Percentiles rank a stretch among this genome's conserved stretches.
Conservation (phyloP, 768 basidiomycete genomes). For the Peribolospora baueri region DNA sequence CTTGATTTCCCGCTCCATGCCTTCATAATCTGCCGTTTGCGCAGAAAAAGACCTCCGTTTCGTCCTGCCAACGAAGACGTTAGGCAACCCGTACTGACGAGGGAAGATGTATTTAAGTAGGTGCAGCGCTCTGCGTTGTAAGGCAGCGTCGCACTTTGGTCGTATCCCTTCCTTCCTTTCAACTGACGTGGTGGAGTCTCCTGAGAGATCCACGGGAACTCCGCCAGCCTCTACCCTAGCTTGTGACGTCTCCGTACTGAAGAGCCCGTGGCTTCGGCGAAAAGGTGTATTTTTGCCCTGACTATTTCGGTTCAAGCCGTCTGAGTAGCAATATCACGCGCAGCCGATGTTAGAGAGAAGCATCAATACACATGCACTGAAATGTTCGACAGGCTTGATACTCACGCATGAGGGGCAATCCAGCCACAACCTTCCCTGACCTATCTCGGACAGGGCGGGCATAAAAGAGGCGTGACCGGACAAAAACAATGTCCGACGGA, state of each 20-base stretch:
- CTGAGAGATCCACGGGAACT: no score
- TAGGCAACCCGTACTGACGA: constrained; percentile 43
- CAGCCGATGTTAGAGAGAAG: no score
- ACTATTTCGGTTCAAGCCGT: no score
- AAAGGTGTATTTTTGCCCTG: no score
- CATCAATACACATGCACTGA: no score
- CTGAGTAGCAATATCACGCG: no score
- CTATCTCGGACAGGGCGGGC: constrained; percentile 13
- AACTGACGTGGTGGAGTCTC: constrained; percentile 15
- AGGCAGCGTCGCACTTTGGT: no score
- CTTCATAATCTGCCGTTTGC: constrained; percentile 7
- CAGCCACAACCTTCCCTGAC: constrained; percentile 35
- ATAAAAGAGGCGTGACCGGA: background rate
- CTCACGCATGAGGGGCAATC: constrained; percentile 45
- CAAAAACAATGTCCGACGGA: background rate
- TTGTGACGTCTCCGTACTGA: no score
- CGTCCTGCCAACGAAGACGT: constrained; percentile 26
- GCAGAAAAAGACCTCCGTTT: constrained; percentile 1
- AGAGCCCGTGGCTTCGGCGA: no score
- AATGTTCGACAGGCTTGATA: background rate
- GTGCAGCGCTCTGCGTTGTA: constrained; percentile 28
- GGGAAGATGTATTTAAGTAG: constrained; percentile 69
- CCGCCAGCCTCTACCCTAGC: no score
- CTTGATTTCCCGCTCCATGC: constrained; percentile 47
- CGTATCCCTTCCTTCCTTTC: constrained; percentile 27